Conservation (phyloP, 441 rosid species). For the Aleurites moluccanus region DNA sequence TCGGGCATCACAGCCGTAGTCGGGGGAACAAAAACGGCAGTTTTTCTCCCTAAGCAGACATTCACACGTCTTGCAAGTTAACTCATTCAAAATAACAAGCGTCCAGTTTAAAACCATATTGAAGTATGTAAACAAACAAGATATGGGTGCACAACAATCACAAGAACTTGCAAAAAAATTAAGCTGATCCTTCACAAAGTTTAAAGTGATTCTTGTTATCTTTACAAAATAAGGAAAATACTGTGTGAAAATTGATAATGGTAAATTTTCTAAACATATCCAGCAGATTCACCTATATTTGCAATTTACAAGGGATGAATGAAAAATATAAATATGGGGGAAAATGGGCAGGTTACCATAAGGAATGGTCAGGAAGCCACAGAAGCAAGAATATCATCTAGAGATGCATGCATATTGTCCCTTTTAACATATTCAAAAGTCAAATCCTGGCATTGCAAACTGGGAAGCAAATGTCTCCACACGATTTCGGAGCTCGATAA, state of each 20-base stretch:
- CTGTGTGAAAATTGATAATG: not conserved
- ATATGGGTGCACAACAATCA: not conserved
- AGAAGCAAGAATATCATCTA: constrained; percentile 13
- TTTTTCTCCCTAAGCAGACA: not conserved
- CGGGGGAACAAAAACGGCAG: not conserved
- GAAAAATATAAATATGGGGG: constrained; percentile 12
- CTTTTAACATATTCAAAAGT: constrained; percentile 38
- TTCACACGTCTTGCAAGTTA: constrained; percentile 8
- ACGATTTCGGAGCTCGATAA: constrained; percentile 61
- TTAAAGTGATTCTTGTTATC: constrained; percentile 10
- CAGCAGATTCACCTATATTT: constrained; percentile 17
- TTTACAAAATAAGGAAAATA: constrained; percentile 20
- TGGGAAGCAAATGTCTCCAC: constrained; percentile 86
- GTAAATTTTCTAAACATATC: constrained; percentile 10
- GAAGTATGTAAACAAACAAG: too few species aligned
- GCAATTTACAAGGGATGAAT: constrained; percentile 28
- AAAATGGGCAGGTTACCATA: constrained; percentile 16
- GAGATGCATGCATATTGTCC: too few species aligned
- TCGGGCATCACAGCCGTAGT: not conserved
- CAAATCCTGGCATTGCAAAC: constrained; percentile 91
- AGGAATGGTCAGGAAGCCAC: constrained; percentile 11
- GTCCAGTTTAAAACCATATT: not conserved
- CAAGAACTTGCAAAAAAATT: not conserved
- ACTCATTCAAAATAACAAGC: not conserved
- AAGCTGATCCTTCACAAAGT: constrained; percentile 9